Evolutionary conservation across 495 filamentous ascomycete species (phyloP).

Genomic region (Mytilinidion resinicola): DNA sequence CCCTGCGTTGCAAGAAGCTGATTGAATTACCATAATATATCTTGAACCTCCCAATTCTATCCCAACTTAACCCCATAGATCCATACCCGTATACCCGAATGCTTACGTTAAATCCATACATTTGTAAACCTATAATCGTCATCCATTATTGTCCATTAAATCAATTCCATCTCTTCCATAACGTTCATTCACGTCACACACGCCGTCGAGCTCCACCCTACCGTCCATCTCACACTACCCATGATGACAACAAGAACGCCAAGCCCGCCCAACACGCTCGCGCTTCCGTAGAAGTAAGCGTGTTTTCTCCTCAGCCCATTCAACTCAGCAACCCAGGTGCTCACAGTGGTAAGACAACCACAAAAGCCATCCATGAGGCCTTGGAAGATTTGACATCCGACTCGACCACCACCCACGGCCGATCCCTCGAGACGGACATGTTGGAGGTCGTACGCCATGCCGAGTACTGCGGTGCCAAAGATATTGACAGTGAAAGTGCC

Average conservation of each 20-base stretch:
- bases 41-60: too few species aligned
- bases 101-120: too few species aligned
- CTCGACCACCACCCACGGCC: slow-evolving; percentile 40
- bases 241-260: slow-evolving; percentile 65
- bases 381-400: slow-evolving; percentile 72
- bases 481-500: slow-evolving; percentile 87
- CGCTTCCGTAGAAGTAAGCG: slow-evolving; percentile 68
- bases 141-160: too few species aligned
- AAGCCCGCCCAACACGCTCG: slow-evolving; percentile 59
- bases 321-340: slow-evolving; percentile 83
- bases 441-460: slow-evolving; percentile 68
- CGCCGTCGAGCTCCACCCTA: slow-evolving; percentile 49
- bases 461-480: slow-evolving; percentile 58
- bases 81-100: too few species aligned
- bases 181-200: slow-evolving; percentile 39
- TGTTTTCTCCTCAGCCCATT: slow-evolving; percentile 57
- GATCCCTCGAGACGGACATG: slow-evolving; percentile 43
- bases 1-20: too few species aligned
- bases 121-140: too few species aligned
- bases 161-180: background rate
- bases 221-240: slow-evolving; percentile 74
- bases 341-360: slow-evolving; percentile 84
- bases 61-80: too few species aligned
- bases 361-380: slow-evolving; percentile 89
- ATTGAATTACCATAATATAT: too few species aligned